phyloP scores from a whole-genome alignment of 345 rosid genomes.

The Dovyalis caffra region DNA sequence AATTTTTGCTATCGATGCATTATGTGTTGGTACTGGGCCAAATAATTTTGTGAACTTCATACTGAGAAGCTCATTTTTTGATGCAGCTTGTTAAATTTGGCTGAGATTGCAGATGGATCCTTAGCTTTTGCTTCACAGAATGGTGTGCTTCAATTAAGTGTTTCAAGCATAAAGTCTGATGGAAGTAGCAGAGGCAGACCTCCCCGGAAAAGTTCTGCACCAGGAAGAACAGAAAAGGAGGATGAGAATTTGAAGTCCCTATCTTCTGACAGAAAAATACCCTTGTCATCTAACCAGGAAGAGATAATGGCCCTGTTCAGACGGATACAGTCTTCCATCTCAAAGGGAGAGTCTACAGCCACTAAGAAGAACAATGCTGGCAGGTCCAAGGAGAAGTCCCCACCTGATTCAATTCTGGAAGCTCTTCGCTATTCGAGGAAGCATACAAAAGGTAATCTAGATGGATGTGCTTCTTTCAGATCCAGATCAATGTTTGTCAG shows the following conservation, averaged over 20 bases:
- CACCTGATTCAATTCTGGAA: constrained; percentile 39
- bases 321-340: constrained; percentile 58
- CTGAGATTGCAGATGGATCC: constrained; percentile 51
- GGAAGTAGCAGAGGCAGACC: constrained; percentile 28
- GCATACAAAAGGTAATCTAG: constrained; percentile 30
- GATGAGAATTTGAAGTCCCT: constrained; percentile 14
- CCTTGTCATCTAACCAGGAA: constrained; percentile 38
- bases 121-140: constrained; percentile 16
- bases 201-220: constrained; percentile 22
- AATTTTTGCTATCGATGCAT: neutral
- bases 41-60: constrained; percentile 19
- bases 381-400: constrained; percentile 19
- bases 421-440: constrained; percentile 34
- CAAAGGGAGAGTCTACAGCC: constrained; percentile 31
- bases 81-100: constrained; percentile 72
- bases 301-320: constrained; percentile 51
- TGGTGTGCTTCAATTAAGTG: constrained; percentile 3
- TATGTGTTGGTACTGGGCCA: neutral
- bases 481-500: neutral
- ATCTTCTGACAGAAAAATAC: constrained; percentile 14
- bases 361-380: constrained; percentile 11
- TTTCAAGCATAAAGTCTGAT: constrained; percentile 25
- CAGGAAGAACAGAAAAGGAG: constrained; percentile 16
- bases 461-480: neutral
- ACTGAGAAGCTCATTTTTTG: constrained; percentile 46